Conservation (phyloP, 208 protist species). For the Zelonia costaricensis region DNA sequence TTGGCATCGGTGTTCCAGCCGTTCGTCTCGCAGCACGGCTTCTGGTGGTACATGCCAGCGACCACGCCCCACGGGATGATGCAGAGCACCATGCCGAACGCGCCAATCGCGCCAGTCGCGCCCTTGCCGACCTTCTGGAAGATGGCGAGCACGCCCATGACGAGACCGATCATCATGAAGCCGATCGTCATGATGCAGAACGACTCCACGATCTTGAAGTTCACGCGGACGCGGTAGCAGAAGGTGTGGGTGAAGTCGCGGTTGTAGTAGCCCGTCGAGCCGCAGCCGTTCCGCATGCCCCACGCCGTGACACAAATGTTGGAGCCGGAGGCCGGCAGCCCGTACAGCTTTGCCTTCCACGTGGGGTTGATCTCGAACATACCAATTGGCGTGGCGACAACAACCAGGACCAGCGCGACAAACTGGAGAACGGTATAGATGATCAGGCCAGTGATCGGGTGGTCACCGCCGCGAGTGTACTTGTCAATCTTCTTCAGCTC, state of each 20-base stretch:
- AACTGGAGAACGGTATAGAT: constrained; percentile 39
- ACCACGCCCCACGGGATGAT: constrained; percentile 50
- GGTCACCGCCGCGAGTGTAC: constrained; percentile 28
- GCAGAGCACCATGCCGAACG: constrained; percentile 28
- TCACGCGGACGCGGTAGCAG: constrained; percentile 45
- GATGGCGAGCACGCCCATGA: constrained; percentile 23
- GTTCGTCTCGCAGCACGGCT: constrained; percentile 40
- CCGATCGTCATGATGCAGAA: constrained; percentile 67
- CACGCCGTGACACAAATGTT: constrained; percentile 54
- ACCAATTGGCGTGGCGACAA: constrained; percentile 45
- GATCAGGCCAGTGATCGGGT: constrained; percentile 36
- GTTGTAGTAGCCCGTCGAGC: constrained; percentile 35
- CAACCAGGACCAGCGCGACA: constrained; percentile 42
- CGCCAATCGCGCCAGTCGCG: constrained; percentile 27
- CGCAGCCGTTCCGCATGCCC: constrained; percentile 56
- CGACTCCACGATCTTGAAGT: constrained; percentile 52
- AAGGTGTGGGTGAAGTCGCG: constrained; percentile 43
- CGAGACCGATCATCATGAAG: constrained; percentile 38
- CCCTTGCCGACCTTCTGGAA: constrained; percentile 32
- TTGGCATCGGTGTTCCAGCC: constrained; percentile 23
- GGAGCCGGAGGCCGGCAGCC: constrained; percentile 1
- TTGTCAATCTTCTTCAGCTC: constrained; percentile 24
- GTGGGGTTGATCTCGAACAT: constrained; percentile 38
- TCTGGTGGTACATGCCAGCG: constrained; percentile 49
- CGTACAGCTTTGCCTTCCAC: constrained; percentile 30